A percentile compares a stretch with the other conserved stretches of the same genome.
Conservation (phyloP, 176 grass and related monocot species). For the Aegilops speltoides region DNA sequence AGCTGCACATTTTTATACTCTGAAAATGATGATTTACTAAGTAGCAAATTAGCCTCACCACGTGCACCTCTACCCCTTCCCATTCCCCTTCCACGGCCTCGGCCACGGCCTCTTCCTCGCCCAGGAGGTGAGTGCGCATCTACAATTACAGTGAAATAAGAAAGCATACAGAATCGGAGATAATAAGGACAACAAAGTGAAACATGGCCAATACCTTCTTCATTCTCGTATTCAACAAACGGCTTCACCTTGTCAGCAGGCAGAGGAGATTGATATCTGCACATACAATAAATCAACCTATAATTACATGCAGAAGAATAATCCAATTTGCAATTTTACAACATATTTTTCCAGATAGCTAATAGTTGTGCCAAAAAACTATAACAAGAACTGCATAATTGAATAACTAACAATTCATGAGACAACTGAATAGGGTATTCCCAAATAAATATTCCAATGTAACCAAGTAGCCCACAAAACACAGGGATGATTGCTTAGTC, state of each 20-base stretch:
- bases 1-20: neutral
- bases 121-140: conserved; percentile 66
- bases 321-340: neutral
- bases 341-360: neutral
- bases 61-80: conserved; percentile 56
- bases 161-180: neutral
- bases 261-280: conserved; percentile 95
- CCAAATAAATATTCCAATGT: neutral
- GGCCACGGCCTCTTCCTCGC: conserved; percentile 68
- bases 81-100: conserved; percentile 57
- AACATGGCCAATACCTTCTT: conserved; percentile 58
- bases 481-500: neutral
- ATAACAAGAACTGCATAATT: neutral
- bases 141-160: conserved; percentile 46
- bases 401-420: neutral
- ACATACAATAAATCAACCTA: conserved; percentile 30
- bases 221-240: conserved; percentile 77
- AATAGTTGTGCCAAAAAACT: neutral
- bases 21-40: neutral
- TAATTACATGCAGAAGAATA: neutral
- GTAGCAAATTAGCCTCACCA: conserved; percentile 37
- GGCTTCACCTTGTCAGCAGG: conserved; percentile 78
- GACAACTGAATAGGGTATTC: neutral
- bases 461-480: neutral
- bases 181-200: neutral